Conservation (phyloP, 129 eudicot genomes). For the Artemisia annua region DNA sequence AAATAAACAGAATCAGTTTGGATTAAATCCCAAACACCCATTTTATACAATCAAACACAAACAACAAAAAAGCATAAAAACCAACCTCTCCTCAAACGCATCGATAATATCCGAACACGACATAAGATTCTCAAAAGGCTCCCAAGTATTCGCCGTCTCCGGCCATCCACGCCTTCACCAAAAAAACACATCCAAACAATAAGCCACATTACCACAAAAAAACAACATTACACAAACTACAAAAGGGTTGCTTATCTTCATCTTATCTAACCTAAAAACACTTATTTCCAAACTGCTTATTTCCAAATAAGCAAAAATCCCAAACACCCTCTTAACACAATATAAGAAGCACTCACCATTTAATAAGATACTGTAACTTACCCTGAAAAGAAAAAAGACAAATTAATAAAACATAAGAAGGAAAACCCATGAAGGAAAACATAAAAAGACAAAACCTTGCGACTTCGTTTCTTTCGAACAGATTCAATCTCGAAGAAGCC, state of each 20-base stretch:
- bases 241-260: too few species aligned
- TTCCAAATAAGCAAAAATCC: not conserved
- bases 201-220: not conserved
- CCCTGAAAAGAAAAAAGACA: constrained; percentile 42
- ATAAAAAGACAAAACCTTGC: constrained; percentile 50
- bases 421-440: not conserved
- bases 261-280: too few species aligned
- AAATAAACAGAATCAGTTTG: too few species aligned
- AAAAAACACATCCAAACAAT: constrained; percentile 13
- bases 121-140: constrained; percentile 71
- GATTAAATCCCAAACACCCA: not conserved
- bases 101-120: constrained; percentile 51
- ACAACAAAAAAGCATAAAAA: constrained; percentile 6
- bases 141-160: constrained; percentile 89
- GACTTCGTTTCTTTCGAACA: constrained; percentile 67
- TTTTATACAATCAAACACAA: constrained; percentile 22
- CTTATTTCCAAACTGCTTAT: too few species aligned
- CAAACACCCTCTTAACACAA: not conserved
- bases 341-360: constrained; percentile 53
- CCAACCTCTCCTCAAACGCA: constrained; percentile 36
- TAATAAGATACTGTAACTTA: constrained; percentile 67
- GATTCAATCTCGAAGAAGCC: constrained; percentile 82
- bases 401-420: not conserved
- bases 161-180: constrained; percentile 94
- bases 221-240: too few species aligned